Percentiles rank a stretch among this genome's conserved stretches.
Evolutionary conservation across 2,329 filamentous ascomycete species (phyloP).

Genomic region (Xylariaceae sp.): DNA sequence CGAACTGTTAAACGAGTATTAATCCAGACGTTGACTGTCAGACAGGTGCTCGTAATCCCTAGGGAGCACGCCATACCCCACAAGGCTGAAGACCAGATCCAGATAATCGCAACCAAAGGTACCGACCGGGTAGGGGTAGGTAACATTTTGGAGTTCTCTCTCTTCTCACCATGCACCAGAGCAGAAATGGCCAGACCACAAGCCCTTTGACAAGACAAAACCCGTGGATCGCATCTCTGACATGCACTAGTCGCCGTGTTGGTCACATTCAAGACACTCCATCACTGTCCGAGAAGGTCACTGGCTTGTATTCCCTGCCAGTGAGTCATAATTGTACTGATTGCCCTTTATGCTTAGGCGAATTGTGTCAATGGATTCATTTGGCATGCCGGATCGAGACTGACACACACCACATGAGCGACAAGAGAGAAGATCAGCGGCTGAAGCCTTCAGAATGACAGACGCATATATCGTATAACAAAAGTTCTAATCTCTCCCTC

Average conservation of each 20-base stretch:
- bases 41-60: background rate
- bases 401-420: no score
- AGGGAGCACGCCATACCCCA: background rate
- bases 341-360: no score
- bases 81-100: background rate
- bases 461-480: no score
- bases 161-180: background rate
- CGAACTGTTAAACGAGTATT: background rate
- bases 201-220: background rate
- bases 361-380: no score
- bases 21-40: background rate
- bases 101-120: background rate
- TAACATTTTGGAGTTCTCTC: background rate
- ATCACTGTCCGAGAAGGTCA: background rate
- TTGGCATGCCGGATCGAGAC: no score
- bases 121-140: background rate
- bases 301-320: background rate
- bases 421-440: no score
- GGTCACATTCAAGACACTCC: background rate
- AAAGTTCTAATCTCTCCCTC: background rate
- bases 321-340: background rate
- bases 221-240: background rate
- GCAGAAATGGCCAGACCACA: background rate
- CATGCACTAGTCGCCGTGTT: background rate
- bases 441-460: no score